These are phyloP conservation scores for Ceratocystis albifundus DNA, from an alignment of 2,329 filamentous ascomycete species.

Conservation along the genomic window DNA sequence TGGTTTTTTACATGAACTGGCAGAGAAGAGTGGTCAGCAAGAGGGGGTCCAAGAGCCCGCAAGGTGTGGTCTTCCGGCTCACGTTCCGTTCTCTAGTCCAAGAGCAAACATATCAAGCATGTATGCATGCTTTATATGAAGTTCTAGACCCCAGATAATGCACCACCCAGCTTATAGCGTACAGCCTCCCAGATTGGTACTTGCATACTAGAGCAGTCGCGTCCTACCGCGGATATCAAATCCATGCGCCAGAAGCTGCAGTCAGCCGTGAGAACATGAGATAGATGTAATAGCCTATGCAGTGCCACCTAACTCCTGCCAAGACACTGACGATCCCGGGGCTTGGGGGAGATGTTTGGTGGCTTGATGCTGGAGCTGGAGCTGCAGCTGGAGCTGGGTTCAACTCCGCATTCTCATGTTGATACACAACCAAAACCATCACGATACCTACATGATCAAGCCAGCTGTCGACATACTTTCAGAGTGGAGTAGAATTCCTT, in stretches of 20 bases:
- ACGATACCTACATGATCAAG: neutral
- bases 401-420: no score
- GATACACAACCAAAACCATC: no score
- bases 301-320: neutral
- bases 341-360: neutral
- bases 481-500: neutral
- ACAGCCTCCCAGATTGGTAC: neutral
- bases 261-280: neutral
- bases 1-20: neutral
- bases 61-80: no score
- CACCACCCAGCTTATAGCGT: neutral
- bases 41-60: no score
- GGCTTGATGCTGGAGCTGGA: no score
- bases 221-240: slow-evolving; percentile 1
- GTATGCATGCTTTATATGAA: no score
- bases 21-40: no score
- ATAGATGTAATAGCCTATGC: neutral
- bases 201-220: neutral
- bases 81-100: no score
- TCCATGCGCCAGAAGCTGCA: neutral
- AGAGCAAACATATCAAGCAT: no score
- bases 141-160: no score
- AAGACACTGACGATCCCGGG: neutral
- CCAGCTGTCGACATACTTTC: neutral
- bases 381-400: no score